A percentile compares a stretch with the other conserved stretches of the same genome.
These are phyloP conservation scores for Fulvia fulva DNA, from an alignment of 2,329 filamentous ascomycete species.

Conservation along the genomic window DNA sequence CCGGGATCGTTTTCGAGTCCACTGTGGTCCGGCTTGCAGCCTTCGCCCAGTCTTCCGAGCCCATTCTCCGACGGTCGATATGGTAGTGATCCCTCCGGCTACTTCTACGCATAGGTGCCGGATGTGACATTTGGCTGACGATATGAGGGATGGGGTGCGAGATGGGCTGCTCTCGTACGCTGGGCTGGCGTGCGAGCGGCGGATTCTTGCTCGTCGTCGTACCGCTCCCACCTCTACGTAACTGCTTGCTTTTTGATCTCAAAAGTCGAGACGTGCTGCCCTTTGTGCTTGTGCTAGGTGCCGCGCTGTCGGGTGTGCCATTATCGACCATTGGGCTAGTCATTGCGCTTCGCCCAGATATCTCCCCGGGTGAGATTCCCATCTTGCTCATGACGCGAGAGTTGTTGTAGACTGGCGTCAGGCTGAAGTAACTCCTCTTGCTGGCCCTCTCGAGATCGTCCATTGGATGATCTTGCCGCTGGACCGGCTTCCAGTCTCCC, in stretches of 20 bases:
- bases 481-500: conserved; percentile 1
- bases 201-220: not conserved
- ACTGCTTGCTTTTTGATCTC: not conserved
- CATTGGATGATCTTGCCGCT: not conserved
- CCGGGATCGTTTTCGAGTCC: not conserved
- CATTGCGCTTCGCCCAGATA: not conserved
- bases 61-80: not conserved
- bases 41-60: conserved; percentile 1
- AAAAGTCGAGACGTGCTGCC: not conserved
- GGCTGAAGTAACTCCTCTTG: conserved; percentile 14
- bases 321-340: not conserved
- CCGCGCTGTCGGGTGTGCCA: not conserved
- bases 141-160: conserved; percentile 11
- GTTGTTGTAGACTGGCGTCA: conserved; percentile 8
- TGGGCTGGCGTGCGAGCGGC: conserved; percentile 4
- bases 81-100: not conserved
- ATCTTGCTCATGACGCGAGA: conserved; percentile 8
- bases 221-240: not conserved
- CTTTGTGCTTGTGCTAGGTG: not conserved
- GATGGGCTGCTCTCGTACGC: conserved; percentile 9
- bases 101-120: not conserved
- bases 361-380: conserved; percentile 5
- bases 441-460: conserved; percentile 4
- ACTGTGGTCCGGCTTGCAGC: not conserved
- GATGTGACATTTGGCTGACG: not conserved